Evolutionary conservation across 345 rosid species (phyloP).

Genomic region (Syzygium grande): DNA sequence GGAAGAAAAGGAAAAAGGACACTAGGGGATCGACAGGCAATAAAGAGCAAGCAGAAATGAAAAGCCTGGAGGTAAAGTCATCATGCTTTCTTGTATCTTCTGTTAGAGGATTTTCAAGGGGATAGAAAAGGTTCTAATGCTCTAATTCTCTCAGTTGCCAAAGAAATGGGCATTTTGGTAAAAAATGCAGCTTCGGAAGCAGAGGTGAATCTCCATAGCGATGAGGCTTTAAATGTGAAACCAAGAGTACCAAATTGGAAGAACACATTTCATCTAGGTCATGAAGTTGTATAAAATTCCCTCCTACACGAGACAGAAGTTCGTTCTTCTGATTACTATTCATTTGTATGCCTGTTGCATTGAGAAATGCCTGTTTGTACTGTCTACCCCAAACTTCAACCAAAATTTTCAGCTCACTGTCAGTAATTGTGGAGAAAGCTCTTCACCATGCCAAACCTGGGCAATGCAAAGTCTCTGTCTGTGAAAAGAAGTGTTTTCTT

Average conservation of each 20-base stretch:
- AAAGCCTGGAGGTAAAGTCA: slow-evolving; percentile 20
- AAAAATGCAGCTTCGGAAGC: slow-evolving; percentile 16
- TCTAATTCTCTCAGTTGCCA: slow-evolving; percentile 14
- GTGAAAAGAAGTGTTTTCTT: background rate
- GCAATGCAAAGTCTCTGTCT: background rate
- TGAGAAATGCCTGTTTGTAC: background rate
- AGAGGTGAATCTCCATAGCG: background rate
- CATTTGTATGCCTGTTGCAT: background rate
- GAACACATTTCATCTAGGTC: background rate
- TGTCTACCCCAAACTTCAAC: background rate
- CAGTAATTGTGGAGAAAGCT: background rate
- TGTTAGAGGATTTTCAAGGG: background rate
- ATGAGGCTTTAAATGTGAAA: background rate
- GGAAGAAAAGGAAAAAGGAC: slow-evolving; percentile 10
- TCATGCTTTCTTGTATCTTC: background rate
- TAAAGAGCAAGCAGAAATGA: slow-evolving; percentile 14
- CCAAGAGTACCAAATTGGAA: background rate
- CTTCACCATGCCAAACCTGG: background rate
- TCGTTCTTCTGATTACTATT: background rate
- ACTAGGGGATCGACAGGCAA: slow-evolving; percentile 1
- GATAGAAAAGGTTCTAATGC: background rate
- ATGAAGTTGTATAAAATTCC: background rate
- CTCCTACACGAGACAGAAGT: background rate
- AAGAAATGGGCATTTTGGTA: slow-evolving; percentile 14
- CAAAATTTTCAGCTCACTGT: background rate